Base-by-base conservation (phyloP, 108 stramenopile species). In the Skeletonema grethae region DNA sequence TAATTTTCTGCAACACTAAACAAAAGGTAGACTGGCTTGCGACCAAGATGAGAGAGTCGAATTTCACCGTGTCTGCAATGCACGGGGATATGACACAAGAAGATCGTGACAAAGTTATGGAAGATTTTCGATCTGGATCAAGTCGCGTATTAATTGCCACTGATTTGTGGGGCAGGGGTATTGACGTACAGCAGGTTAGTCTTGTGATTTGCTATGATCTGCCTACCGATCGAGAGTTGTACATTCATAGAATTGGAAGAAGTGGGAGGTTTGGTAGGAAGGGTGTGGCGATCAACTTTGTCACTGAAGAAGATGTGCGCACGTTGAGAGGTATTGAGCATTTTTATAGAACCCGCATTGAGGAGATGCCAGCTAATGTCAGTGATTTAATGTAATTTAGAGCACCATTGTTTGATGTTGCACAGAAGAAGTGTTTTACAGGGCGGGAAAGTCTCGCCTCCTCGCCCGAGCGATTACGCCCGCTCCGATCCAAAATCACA, bases 201-300 rank as follows among this genome's bases (percentile, higher is more conserved):
- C 86, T 99, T 60, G 99, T 99, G 11, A 98, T 99, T 84, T 96
- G 92, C 69, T 99, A 98, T 72, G 99, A 99, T 68, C 72, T 99
- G 20, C 97, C 98, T 12, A 91, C 84, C 35, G 97, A 97, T 75
- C 85, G 97, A 10, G 99, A 99, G 83, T 68, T 97, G 38, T 99
- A 99, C 84, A 98, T 99, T 66, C 96, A 98, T 82, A 79, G 98
- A 9, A 99, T 99, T 76, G 99, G 99, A 16, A 88, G 99, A 7
- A 97, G 96, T 16, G 99, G 99, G 3, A 80, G 99, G 10, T 99
- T 99, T 78, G 99, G 99, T 22, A 86, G 99, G 32, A 98, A 97
- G 78, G 99, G 99, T 38, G 97, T 99, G 7, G 98, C 99, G 8
- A 99, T 99, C 75, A 99, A 99, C 82, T 99, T 99, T 85, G 98